phyloP scores from a whole-genome alignment of 2,329 filamentous ascomycete species.

The Emmonsiellopsis sp. region DNA sequence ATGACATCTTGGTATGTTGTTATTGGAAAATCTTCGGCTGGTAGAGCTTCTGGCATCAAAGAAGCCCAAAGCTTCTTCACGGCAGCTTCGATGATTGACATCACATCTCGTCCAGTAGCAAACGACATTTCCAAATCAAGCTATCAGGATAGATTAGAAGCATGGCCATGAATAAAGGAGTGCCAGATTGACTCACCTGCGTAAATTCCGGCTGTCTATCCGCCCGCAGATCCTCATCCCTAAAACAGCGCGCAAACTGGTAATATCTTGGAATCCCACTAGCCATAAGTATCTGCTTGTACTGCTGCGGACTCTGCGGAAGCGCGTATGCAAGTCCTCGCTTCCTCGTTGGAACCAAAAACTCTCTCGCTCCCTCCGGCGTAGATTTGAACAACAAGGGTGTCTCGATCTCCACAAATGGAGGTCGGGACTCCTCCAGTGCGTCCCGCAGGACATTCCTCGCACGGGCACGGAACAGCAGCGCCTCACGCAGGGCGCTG shows the following conservation, averaged over 20 bases:
- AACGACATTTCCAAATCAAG: constrained; percentile 94
- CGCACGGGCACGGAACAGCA: constrained; percentile 59
- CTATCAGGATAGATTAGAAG: constrained; percentile 31
- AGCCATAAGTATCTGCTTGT: constrained; percentile 96
- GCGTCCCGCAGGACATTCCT: constrained; percentile 44
- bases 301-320: constrained; percentile 94
- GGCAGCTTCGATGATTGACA: constrained; percentile 45
- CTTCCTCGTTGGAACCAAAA: constrained; percentile 76
- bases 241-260: constrained; percentile 89
- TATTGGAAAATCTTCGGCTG: constrained; percentile 42
- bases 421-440: constrained; percentile 42
- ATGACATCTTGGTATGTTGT: constrained; percentile 72
- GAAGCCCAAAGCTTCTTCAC: constrained; percentile 47
- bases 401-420: constrained; percentile 76
- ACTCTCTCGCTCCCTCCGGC: constrained; percentile 88
- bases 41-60: constrained; percentile 36
- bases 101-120: constrained; percentile 61
- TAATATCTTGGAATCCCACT: constrained; percentile 74
- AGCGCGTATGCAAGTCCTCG: constrained; percentile 75
- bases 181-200: constrained; percentile 47
- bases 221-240: constrained; percentile 85
- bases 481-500: constrained; percentile 52
- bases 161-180: neutral
- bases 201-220: constrained; percentile 97
- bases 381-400: constrained; percentile 96